phyloP scores from a whole-genome alignment of 148 eudicot genomes.

The Talinum fruticosum region DNA sequence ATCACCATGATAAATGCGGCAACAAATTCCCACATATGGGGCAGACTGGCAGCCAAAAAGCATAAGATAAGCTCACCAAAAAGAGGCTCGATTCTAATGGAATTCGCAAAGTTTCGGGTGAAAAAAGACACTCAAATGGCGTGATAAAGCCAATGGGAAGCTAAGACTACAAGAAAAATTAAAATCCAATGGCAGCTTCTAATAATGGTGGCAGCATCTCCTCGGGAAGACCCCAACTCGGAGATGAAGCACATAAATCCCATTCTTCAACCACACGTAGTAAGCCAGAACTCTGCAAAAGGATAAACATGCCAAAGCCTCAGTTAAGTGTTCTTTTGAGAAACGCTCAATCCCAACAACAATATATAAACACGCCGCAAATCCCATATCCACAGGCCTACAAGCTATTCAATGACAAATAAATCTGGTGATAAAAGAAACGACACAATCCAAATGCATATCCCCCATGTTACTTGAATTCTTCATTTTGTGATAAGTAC shows the following conservation, averaged over 20 bases:
- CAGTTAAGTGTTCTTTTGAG: not conserved
- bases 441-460: too few relatives aligned
- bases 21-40: not conserved
- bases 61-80: not conserved
- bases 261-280: not conserved
- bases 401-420: too few relatives aligned
- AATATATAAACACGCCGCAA: not conserved
- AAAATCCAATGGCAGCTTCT: not conserved
- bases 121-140: not conserved
- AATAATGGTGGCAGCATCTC: constrained; percentile 4
- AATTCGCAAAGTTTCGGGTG: not conserved
- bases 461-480: too few relatives aligned
- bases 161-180: not conserved
- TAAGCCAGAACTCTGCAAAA: not conserved
- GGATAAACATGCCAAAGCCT: not conserved
- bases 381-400: not conserved
- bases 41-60: not conserved
- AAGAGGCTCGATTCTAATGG: not conserved
- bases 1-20: too few relatives aligned
- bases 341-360: not conserved
- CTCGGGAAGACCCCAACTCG: not conserved
- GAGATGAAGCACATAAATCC: not conserved
- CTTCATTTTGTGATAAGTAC: too few relatives aligned
- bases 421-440: too few relatives aligned
- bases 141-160: not conserved